phyloP scores from a whole-genome alignment of 2,329 filamentous ascomycete genomes.

The Penicillium janthinellum region DNA sequence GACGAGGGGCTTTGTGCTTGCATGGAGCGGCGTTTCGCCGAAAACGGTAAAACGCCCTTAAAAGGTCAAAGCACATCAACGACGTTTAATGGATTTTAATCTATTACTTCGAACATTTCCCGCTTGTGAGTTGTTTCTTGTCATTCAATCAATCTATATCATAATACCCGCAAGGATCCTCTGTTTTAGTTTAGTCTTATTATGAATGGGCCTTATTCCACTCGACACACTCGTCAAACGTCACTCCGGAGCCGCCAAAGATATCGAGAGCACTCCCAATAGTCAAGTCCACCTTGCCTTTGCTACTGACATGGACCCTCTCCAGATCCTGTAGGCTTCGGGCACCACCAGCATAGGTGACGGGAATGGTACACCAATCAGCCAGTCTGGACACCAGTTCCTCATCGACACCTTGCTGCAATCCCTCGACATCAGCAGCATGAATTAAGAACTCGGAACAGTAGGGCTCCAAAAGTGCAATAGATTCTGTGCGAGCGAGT shows the following conservation, averaged over 20 bases:
- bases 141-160: neutral
- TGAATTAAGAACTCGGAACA: slow-evolving; percentile 97
- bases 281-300: slow-evolving; percentile 83
- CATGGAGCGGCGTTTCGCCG: no score
- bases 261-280: slow-evolving; percentile 96
- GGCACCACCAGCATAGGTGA: slow-evolving; percentile 96
- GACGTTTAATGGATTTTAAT: no score
- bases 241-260: slow-evolving; percentile 86
- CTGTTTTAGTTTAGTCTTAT: slow-evolving; percentile 65
- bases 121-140: neutral
- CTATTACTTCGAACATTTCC: no score
- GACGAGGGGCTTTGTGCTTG: no score
- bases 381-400: slow-evolving; percentile 75
- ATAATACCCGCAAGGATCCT: slow-evolving; percentile 1
- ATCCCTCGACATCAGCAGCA: slow-evolving; percentile 92
- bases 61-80: no score
- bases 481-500: slow-evolving; percentile 64
- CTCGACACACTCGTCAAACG: slow-evolving; percentile 81
- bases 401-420: slow-evolving; percentile 89
- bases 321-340: slow-evolving; percentile 79
- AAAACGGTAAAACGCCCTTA: no score
- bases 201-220: slow-evolving; percentile 68
- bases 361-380: slow-evolving; percentile 85
- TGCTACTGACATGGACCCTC: slow-evolving; percentile 74
- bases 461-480: slow-evolving; percentile 79